Percentiles rank a stretch among this genome's conserved stretches.
These are phyloP conservation scores for Penicillium flavigenum DNA, from an alignment of 495 filamentous ascomycete genomes.

Conservation along the genomic window DNA sequence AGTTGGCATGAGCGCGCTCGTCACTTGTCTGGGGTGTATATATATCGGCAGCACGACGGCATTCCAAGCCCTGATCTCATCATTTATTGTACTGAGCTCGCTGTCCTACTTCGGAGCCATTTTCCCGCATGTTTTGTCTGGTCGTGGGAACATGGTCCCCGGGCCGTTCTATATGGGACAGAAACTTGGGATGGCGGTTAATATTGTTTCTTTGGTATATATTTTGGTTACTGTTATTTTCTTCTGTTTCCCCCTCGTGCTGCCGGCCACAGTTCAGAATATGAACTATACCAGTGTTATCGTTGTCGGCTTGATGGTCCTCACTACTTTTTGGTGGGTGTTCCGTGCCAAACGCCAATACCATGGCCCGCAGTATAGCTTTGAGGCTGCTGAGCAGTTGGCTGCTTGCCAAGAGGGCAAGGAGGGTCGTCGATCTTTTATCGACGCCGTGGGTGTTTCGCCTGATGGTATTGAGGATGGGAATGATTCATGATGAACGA, in stretches of 20 bases:
- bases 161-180: slow-evolving; percentile 69
- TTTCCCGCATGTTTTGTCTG: slow-evolving; percentile 62
- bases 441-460: slow-evolving; percentile 19
- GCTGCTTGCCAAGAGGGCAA: slow-evolving; percentile 26
- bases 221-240: slow-evolving; percentile 67
- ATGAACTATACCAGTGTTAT: slow-evolving; percentile 73
- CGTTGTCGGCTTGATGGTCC: slow-evolving; percentile 51
- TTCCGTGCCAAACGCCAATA: slow-evolving; percentile 29
- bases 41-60: slow-evolving; percentile 67
- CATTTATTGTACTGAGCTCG: slow-evolving; percentile 72
- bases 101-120: slow-evolving; percentile 72
- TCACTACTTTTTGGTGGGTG: slow-evolving; percentile 39
- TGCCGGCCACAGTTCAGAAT: slow-evolving; percentile 51
- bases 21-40: slow-evolving; percentile 66
- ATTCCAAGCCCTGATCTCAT: slow-evolving; percentile 69
- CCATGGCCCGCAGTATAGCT: slow-evolving; percentile 34
- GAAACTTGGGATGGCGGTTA: slow-evolving; percentile 55
- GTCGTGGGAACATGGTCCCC: slow-evolving; percentile 59
- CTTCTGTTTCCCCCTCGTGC: slow-evolving; percentile 66
- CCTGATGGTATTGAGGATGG: slow-evolving; percentile 13
- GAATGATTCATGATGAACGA: slow-evolving; percentile 11
- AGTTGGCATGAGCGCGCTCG: slow-evolving; percentile 53
- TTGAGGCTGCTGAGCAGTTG: slow-evolving; percentile 33
- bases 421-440: slow-evolving; percentile 27
- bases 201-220: slow-evolving; percentile 55